phyloP scores from a whole-genome alignment of 495 filamentous ascomycete genomes.

The Podospora pseudoanserina region DNA sequence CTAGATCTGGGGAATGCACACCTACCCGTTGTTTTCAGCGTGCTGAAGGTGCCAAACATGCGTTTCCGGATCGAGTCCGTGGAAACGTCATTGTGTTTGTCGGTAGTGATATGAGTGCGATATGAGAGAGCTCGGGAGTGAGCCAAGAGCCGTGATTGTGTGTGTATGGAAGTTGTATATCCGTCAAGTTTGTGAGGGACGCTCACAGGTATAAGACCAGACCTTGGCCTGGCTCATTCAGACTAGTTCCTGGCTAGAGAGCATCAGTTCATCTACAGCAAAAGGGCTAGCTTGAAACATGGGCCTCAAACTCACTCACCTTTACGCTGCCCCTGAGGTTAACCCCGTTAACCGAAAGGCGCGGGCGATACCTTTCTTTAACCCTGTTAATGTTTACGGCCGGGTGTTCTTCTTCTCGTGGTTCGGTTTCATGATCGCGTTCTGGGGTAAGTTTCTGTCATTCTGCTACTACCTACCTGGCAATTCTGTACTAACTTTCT shows the following conservation, averaged over 20 bases:
- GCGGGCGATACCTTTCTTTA: constrained; percentile 72
- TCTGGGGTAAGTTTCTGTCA: constrained; percentile 51
- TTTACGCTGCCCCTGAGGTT: constrained; percentile 59
- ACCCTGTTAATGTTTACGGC: constrained; percentile 76
- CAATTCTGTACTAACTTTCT: too few relatives aligned
- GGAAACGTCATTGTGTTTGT: constrained; percentile 12
- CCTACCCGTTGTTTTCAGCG: background rate
- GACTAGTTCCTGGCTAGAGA: background rate
- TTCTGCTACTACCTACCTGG: too few relatives aligned
- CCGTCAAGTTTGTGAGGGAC: background rate
- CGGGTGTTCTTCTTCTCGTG: constrained; percentile 91
- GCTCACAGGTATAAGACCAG: background rate
- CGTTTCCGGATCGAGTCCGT: constrained; percentile 17
- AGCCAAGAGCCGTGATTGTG: background rate
- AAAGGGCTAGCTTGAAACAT: constrained; percentile 21
- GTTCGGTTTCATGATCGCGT: constrained; percentile 92
- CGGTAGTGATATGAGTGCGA: background rate
- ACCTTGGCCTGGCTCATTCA: background rate
- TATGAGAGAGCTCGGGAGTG: background rate
- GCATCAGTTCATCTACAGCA: background rate
- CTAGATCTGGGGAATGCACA: background rate
- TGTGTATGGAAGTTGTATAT: background rate
- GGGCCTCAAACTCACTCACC: constrained; percentile 43
- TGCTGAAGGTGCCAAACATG: background rate
- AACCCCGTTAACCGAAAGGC: constrained; percentile 81